Percentiles rank a stretch among this genome's conserved stretches.
phyloP scores from a whole-genome alignment of 1,284 basidiomycete species.

The Dichomitus squalens region DNA sequence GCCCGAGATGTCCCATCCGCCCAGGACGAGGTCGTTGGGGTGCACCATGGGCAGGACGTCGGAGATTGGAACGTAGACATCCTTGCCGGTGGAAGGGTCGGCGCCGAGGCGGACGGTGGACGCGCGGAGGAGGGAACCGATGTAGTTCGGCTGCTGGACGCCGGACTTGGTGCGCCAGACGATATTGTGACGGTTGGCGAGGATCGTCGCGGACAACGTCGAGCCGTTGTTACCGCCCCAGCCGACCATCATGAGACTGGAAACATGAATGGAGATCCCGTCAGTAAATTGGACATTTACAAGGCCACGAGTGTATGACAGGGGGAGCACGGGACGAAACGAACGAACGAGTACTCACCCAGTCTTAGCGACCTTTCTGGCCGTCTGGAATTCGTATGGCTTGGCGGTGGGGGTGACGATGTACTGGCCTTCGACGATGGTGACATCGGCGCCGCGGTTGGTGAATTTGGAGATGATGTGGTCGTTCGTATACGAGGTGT shows the following conservation, averaged over 20 bases:
- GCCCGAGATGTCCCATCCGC: slow-evolving; percentile 97
- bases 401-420: slow-evolving; percentile 77
- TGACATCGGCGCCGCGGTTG: slow-evolving; percentile 83
- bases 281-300: not conserved
- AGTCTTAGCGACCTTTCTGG: slow-evolving; percentile 87
- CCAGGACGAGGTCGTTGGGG: slow-evolving; percentile 96
- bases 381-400: slow-evolving; percentile 91
- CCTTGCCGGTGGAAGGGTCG: slow-evolving; percentile 85
- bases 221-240: slow-evolving; percentile 98
- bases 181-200: slow-evolving; percentile 96
- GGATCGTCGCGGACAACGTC: slow-evolving; percentile 92
- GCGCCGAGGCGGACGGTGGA: slow-evolving; percentile 93
- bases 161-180: slow-evolving; percentile 95
- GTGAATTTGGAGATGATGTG: slow-evolving; percentile 83
- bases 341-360: slow-evolving; percentile 67
- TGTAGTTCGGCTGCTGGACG: slow-evolving; percentile 95
- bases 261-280: slow-evolving; percentile 8
- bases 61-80: slow-evolving; percentile 91
- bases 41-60: slow-evolving; percentile 98
- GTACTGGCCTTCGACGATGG: slow-evolving; percentile 71
- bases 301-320: not conserved
- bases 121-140: slow-evolving; percentile 90
- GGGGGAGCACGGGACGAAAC: not conserved
- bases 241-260: slow-evolving; percentile 94
- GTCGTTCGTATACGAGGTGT: slow-evolving; percentile 80